Conservation (phyloP, 495 filamentous ascomycete species). For the Immersiella caudata region DNA sequence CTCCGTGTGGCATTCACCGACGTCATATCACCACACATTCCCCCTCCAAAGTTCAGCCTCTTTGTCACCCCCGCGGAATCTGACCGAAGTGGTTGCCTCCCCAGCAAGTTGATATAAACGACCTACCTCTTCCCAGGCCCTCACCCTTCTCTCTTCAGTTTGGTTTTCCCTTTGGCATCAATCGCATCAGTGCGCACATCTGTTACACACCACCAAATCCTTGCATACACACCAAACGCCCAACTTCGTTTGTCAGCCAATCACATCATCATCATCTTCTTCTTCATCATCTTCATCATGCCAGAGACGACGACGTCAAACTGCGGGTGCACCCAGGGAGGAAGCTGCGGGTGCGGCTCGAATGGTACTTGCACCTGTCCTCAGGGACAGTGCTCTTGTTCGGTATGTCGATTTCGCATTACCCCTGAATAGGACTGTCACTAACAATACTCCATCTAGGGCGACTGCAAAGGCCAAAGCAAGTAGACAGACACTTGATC, state of each 20-base stretch:
- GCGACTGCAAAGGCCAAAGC: background rate
- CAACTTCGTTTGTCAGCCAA: background rate
- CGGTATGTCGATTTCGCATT: slow-evolving; percentile 28
- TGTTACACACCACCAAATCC: too few species aligned
- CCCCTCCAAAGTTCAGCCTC: background rate
- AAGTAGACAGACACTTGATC: background rate
- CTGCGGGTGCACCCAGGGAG: background rate
- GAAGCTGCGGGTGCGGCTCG: slow-evolving; percentile 22
- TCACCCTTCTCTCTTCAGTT: background rate
- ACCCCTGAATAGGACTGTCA: background rate
- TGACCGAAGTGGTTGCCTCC: background rate
- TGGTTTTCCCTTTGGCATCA: background rate
- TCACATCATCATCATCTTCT: too few species aligned
- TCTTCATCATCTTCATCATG: too few species aligned
- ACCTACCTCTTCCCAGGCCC: background rate
- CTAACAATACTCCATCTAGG: background rate
- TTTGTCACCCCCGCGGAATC: background rate
- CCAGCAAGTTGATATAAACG: background rate
- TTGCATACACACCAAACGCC: background rate
- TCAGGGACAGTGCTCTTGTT: slow-evolving; percentile 30
- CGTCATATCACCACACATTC: background rate
- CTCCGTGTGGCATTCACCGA: background rate
- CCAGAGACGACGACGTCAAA: background rate
- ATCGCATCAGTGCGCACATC: too few species aligned
- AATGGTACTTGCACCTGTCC: slow-evolving; percentile 30